phyloP scores from a whole-genome alignment of 1,284 basidiomycete genomes.

The Cryptococcus maquisensis region DNA sequence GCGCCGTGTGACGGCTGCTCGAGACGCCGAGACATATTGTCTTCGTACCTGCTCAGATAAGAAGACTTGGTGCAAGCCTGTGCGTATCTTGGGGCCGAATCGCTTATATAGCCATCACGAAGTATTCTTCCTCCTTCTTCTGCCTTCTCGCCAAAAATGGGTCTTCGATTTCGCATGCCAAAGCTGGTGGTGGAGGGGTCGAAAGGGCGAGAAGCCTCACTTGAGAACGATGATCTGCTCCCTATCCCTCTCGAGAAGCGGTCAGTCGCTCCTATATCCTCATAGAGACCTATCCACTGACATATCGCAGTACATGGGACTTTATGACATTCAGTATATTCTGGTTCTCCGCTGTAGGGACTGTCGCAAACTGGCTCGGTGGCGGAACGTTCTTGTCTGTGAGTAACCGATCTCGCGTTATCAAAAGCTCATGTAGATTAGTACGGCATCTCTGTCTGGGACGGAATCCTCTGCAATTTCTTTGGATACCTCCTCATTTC shows the following conservation, averaged over 20 bases:
- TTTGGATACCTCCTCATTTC: slow-evolving; percentile 31
- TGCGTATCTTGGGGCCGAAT: neutral
- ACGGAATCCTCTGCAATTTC: slow-evolving; percentile 28
- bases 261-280: slow-evolving; percentile 5
- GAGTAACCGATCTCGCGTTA: neutral
- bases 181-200: slow-evolving; percentile 25
- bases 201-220: slow-evolving; percentile 12
- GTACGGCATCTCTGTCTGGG: slow-evolving; percentile 29
- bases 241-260: slow-evolving; percentile 23
- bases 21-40: neutral
- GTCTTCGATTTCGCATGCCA: slow-evolving; percentile 11
- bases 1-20: neutral
- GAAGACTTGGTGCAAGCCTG: neutral
- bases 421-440: neutral
- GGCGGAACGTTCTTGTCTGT: slow-evolving; percentile 27
- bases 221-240: slow-evolving; percentile 38
- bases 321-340: slow-evolving; percentile 20
- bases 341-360: slow-evolving; percentile 32
- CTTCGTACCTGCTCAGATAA: too few species aligned
- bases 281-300: neutral
- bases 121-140: neutral
- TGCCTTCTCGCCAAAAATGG: neutral
- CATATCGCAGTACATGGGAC: slow-evolving; percentile 24
- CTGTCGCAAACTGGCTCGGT: slow-evolving; percentile 28
- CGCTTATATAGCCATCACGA: neutral